These are phyloP conservation scores for Euptelea pleiosperma DNA, from an alignment of 164 flowering plant genomes.

Conservation along the genomic window DNA sequence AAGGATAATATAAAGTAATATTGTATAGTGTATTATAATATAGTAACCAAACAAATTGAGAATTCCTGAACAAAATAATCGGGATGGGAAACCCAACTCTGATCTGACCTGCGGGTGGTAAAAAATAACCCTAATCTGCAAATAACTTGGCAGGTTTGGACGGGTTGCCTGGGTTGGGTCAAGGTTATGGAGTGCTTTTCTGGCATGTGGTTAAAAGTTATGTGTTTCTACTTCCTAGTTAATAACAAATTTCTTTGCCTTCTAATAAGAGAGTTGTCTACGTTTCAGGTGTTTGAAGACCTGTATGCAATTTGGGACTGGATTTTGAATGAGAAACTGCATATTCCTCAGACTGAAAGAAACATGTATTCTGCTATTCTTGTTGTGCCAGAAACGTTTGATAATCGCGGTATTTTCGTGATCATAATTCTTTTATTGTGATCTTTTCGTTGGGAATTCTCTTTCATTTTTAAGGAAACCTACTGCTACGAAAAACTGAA, in stretches of 20 bases:
- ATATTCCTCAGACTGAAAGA: constrained; percentile 61
- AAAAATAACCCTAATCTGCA: too few relatives aligned
- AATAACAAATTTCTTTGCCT: neutral
- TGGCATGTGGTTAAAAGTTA: neutral
- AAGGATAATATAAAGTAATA: too few relatives aligned
- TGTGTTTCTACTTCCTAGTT: neutral
- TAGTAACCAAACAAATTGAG: too few relatives aligned
- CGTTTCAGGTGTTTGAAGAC: constrained; percentile 76
- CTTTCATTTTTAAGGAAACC: too few relatives aligned
- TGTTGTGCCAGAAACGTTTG: constrained; percentile 94
- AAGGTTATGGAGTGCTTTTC: neutral
- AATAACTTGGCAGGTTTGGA: too few relatives aligned
- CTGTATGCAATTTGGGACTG: constrained; percentile 89
- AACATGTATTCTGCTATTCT: constrained; percentile 71
- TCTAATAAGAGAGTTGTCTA: neutral
- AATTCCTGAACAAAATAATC: too few relatives aligned
- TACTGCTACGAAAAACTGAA: too few relatives aligned
- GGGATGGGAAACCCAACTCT: too few relatives aligned
- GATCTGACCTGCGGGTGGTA: too few relatives aligned
- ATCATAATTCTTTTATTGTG: neutral
- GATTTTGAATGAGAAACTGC: constrained; percentile 79
- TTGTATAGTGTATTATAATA: too few relatives aligned
- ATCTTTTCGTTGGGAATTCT: too few relatives aligned
- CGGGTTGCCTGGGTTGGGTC: neutral
- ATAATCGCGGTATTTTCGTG: constrained; percentile 68